Conservation (phyloP, 768 basidiomycete species). For the Trametes elegans region DNA sequence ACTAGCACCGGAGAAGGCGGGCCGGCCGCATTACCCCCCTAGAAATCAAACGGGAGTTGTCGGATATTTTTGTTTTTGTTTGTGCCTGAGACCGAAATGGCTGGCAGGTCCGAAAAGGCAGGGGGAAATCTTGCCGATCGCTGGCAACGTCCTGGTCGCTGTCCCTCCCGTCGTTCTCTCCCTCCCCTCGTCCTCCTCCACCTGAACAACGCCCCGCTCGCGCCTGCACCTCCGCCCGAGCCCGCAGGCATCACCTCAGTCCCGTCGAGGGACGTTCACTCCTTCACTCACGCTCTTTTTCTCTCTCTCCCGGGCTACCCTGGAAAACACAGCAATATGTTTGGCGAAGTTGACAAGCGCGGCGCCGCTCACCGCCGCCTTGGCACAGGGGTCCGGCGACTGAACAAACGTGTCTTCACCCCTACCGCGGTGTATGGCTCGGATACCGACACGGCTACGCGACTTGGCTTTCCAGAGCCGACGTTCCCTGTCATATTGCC, state of each 20-base stretch:
- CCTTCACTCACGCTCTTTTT: conserved; percentile 19
- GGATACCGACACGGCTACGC: too few species aligned
- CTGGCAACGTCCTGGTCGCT: conserved; percentile 1
- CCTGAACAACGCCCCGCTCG: too few species aligned
- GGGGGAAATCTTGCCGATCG: not conserved
- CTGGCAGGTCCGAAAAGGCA: not conserved
- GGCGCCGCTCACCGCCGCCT: conserved; percentile 20
- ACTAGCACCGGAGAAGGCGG: not conserved
- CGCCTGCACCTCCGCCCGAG: conserved; percentile 1
- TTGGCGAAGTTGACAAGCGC: conserved; percentile 14
- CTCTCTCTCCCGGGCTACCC: not conserved
- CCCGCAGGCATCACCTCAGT: conserved; percentile 14
- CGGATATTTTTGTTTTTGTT: not conserved
- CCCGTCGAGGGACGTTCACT: conserved; percentile 16
- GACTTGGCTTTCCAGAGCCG: too few species aligned
- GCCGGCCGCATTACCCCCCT: not conserved
- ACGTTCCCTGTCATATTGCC: not conserved
- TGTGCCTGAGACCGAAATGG: conserved; percentile 8
- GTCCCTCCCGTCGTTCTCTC: not conserved
- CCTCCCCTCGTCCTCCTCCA: conserved; percentile 3
- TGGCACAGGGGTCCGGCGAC: conserved; percentile 5
- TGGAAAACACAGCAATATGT: conserved; percentile 14
- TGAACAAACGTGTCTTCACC: conserved; percentile 16
- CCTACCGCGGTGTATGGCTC: conserved; percentile 11
- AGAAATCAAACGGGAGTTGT: not conserved